Base-by-base conservation (phyloP, 2,329 filamentous ascomycete genomes). In the Xylaria sp. region DNA sequence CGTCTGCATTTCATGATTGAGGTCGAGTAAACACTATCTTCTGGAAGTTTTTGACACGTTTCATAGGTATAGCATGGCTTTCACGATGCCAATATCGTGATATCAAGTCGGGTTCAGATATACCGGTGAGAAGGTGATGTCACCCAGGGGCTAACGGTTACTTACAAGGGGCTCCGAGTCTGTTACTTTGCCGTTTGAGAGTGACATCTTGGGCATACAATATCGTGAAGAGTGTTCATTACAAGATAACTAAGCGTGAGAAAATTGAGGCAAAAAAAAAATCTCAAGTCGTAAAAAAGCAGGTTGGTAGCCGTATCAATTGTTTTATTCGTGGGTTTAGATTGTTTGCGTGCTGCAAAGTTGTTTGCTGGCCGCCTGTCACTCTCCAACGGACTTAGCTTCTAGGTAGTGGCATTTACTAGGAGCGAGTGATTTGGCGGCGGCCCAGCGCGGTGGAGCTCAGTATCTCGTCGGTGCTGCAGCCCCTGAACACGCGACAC, bases 151-250 rank as follows among this genome's bases (percentile, higher is more conserved):
- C 23, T 23, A 19, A 14, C 8, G 3, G 19, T 47, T 6, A 69
- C 75, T 64, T 75, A 84, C 82, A 64, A 85, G 71, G 38, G 81
- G 79, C 67, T 77, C 78, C 0, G 76, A 78, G 15, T 78, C 78
- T 28, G 81, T 62, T 25, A 83, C 73, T 67, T 81, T 83, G 4
- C 80, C 75, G 31, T 79, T 72, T 37, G 72, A 66, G 52, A 77
- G 72, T 50, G 81, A 80, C 81, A 83, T 83, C 1, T 47, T 66
- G 51, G 45, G 4, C 8, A 1, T 12, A 19, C 14, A 59, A 19
- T 28, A 38, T 53, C 40, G 35, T 17, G 9, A 17, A 17, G n/a
- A 8, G 25, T 49, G 12, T 25, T 38, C 38, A 54, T 61, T 35
- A 7, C n/a, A 37, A n/a, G 35, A 50, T 4, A 19, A 9, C 8